phyloP scores from a whole-genome alignment of 108 stramenopile species.

The Hondaea fermentalgiana region DNA sequence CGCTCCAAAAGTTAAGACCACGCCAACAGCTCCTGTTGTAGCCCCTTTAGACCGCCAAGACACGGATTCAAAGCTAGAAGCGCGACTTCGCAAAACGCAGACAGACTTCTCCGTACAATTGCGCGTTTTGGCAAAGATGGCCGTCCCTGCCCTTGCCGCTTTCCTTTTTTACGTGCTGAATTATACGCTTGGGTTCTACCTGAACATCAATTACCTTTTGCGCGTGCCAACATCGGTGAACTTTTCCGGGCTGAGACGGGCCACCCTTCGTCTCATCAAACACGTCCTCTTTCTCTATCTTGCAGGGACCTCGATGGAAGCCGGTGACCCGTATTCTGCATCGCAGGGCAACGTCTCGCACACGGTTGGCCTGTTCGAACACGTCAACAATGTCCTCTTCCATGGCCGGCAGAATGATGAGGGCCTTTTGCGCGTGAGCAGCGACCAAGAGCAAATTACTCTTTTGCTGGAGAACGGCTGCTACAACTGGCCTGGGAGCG shows the following conservation, averaged over 20 bases:
- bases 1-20: too few relatives aligned
- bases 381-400: background rate
- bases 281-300: background rate
- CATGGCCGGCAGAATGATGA: background rate
- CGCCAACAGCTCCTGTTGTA: background rate
- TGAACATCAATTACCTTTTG: background rate
- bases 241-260: background rate
- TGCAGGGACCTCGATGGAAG: background rate
- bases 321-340: background rate
- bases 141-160: background rate
- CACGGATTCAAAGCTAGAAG: background rate
- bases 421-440: background rate
- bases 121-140: background rate
- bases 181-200: background rate
- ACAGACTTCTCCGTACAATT: background rate
- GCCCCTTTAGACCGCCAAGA: background rate
- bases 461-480: background rate
- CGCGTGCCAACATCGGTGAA: background rate
- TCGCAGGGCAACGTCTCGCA: background rate
- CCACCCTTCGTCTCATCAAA: background rate
- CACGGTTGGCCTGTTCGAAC: background rate
- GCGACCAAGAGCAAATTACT: background rate
- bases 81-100: background rate
- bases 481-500: background rate
- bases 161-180: background rate